Evolutionary conservation across 1,284 basidiomycete species (phyloP), one percentile per base, ranked within the genome.

Genomic region (Cystobasidium pallidum): DNA sequence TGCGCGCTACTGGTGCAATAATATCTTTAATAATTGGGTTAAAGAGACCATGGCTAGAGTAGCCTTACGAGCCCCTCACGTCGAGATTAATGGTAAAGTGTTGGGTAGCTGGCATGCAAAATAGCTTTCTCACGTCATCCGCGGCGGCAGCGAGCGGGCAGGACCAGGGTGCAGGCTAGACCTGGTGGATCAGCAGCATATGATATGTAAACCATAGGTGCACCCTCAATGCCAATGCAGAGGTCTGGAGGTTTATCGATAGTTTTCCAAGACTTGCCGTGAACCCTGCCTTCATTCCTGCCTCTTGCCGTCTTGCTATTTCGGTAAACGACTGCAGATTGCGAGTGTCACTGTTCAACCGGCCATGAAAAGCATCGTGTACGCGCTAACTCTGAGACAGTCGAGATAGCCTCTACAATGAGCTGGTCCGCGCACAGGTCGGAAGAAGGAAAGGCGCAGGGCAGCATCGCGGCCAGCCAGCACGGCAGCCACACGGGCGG

Each of bases 401-500:
- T 51, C n/a, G 15, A 36, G 24, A 32, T 30, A 28, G 24, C 51
- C 8, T 54, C 51, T 13, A 57, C 17, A 19, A 64, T 64, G 62
- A 64, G 62, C 47, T 49, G 45, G 45, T 24, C 34, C 39, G 62
- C 41, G 8, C 45, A 45, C 45, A 64, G 36, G 47, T 64, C 62
- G 43, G 62, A 64, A 36, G 62, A 64, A 26, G 62, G 62, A 28
- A 64, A 45, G 28, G 47, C 62, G 34, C 45, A 24, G n/a, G 51
- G 62, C 47, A 64, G 62, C 34, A 30, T 64, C 34, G 64, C 41
- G 19, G 1, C 49, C 39, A 67, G 52, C 39, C 52, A 51, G 36
- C 32, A 57, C 30, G 55, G 52, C 36, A 58, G 66, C 64, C 51
- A 52, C 32, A 17, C 24, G 41, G 65, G 65, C n/a, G 66, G 66